Evolutionary conservation across 345 rosid species (phyloP), one percentile per base, ranked within the genome.

Genomic region (Eutrema heterophyllum): DNA sequence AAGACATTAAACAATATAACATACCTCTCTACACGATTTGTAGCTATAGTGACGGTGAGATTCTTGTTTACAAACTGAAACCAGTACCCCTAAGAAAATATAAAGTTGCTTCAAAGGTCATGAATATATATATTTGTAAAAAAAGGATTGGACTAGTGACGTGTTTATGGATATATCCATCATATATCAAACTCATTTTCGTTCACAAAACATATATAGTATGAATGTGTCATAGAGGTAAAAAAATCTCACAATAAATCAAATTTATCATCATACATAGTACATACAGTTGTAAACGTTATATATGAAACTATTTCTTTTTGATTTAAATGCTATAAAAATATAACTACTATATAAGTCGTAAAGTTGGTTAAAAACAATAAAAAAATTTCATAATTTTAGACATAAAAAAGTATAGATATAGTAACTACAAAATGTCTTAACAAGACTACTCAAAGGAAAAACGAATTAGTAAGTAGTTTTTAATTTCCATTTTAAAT

Each of bases 11-110:
- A 57, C 26, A 43, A 45, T 45, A 32, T 58, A 57, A 58, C 58
- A 70, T 70, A 70, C 57, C 67, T 70, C 57, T 70, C 40, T 14
- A 40, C 33, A 58, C 45, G 49, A 70, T 36, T 35, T 58, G 48
- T 24, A 21, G 45, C 36, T 45, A 13, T 56, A 18, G 55, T 32
- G 73, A 69, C 45, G 13, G 29, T 40, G 53, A 55, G 35, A 6
- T 18, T 45, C 73, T 57, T 70, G 64, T 27, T 41, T 54, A 68
- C 30, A 68, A 29, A 38, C 52, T 29, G 33, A 53, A 54, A 29
- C 16, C 29, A 67, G 6, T 12, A 35, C 6, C 35, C 24, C n/a
- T 51, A 51, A 13, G 48, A 9, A 7, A 36, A 41, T 12, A 40
- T 33, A 61, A 5, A 43, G 5, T 8, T n/a, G 44, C 9, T 63